phyloP scores from a whole-genome alignment of 768 basidiomycete genomes.

The Strobilomyces dryophilus region DNA sequence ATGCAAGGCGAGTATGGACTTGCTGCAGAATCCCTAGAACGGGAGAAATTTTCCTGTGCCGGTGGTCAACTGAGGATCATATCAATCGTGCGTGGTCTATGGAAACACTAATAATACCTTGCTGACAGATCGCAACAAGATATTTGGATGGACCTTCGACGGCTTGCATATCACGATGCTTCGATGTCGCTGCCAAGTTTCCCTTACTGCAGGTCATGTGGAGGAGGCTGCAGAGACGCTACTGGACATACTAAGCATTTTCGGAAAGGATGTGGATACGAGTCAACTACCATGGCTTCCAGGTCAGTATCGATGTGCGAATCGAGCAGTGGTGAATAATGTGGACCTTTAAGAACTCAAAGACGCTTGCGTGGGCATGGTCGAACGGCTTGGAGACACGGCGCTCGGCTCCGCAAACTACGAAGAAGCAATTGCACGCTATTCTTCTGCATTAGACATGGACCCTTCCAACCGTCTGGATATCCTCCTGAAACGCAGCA shows the following conservation, averaged over 20 bases:
- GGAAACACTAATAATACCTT: not conserved
- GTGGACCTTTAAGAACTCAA: not conserved
- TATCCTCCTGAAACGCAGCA: not conserved
- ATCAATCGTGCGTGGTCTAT: not conserved
- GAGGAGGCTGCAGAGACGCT: not conserved
- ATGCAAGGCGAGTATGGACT: not conserved
- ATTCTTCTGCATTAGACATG: not conserved
- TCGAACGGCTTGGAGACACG: not conserved
- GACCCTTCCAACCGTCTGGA: not conserved
- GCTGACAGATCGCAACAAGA: not conserved
- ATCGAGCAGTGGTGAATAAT: not conserved
- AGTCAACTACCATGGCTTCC: not conserved
- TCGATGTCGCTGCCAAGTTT: not conserved
- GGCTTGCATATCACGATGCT: not conserved
- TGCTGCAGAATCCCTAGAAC: not conserved
- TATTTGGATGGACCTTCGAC: not conserved
- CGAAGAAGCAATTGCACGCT: not conserved
- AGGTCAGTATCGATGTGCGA: not conserved
- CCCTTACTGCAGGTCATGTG: not conserved
- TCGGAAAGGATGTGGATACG: not conserved
- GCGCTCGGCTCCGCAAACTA: not conserved
- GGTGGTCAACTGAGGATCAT: not conserved
- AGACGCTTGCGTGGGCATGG: not conserved
- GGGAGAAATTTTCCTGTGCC: not conserved
- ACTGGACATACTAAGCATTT: not conserved